A percentile compares a stretch with the other conserved stretches of the same genome.
Evolutionary conservation across 2,329 filamentous ascomycete species (phyloP).

Genomic region (Botrytis pseudocinerea): DNA sequence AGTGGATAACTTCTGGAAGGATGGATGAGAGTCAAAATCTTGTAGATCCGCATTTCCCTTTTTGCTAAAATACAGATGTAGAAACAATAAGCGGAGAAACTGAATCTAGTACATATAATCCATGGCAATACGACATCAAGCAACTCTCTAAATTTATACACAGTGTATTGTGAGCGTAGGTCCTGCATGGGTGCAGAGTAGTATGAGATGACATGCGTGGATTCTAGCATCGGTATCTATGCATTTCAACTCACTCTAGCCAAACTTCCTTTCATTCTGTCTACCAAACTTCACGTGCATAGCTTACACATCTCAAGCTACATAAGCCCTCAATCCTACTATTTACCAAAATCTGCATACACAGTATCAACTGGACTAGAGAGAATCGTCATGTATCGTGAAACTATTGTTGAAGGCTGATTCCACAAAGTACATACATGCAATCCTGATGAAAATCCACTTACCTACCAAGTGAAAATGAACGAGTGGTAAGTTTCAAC

Average conservation of each 20-base stretch:
- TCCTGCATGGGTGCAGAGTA: neutral
- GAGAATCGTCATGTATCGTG: neutral
- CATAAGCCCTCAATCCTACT: neutral
- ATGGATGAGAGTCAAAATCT: neutral
- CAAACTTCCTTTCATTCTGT: neutral
- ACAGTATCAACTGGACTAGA: neutral
- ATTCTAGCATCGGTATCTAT: neutral
- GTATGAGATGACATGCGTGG: neutral
- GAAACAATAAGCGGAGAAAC: neutral
- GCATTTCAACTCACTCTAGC: neutral
- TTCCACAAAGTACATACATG: neutral
- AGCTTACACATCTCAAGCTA: neutral
- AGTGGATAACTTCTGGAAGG: neutral
- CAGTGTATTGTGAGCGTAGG: rapidly evolving
- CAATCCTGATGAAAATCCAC: neutral
- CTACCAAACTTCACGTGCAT: no score
- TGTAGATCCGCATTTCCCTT: rapidly evolving
- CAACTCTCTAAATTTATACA: rapidly evolving
- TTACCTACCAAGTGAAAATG: neutral
- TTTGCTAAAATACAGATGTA: neutral
- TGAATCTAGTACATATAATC: neutral
- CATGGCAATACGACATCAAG: rapidly evolving
- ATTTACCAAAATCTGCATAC: neutral
- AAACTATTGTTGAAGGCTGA: neutral
- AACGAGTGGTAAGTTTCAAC: neutral